A percentile compares a stretch with the other conserved stretches of the same genome.
phyloP scores from a whole-genome alignment of 1,139 yeast genomes.

The Saccharomycopsis hybrid region DNA sequence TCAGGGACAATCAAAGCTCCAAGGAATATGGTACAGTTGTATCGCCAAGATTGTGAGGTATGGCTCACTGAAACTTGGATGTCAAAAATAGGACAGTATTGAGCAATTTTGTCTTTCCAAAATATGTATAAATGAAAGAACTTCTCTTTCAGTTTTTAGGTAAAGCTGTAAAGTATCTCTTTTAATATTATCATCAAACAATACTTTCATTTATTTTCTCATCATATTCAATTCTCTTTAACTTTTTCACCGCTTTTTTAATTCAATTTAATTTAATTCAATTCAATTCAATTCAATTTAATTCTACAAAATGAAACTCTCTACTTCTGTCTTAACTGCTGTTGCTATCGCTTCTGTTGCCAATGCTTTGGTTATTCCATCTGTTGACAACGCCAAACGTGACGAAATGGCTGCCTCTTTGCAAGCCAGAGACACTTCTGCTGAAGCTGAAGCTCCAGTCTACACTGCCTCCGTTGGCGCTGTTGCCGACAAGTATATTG shows the following conservation, averaged over 20 bases:
- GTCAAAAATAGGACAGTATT: too few species aligned
- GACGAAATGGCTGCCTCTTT: background rate
- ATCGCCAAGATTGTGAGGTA: too few species aligned
- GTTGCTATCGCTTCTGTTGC: constrained; percentile 13
- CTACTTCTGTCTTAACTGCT: constrained; percentile 15
- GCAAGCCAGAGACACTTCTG: background rate
- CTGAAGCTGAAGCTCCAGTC: too few species aligned
- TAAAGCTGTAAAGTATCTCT: background rate
- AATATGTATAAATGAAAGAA: too few species aligned
- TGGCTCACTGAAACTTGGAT: too few species aligned
- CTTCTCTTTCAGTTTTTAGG: background rate
- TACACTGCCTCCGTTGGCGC: background rate
- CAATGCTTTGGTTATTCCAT: constrained; percentile 18
- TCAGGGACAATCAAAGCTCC: too few species aligned
- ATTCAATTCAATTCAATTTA: background rate
- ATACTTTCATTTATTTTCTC: background rate
- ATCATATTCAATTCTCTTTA: background rate
- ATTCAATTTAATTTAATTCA: background rate
- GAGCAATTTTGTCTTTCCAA: too few species aligned
- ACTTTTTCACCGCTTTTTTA: background rate
- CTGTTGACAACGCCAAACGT: background rate
- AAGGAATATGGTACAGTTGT: too few species aligned
- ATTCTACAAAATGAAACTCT: constrained; percentile 14
- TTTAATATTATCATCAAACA: background rate
- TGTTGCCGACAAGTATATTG: constrained; percentile 11